Percentiles rank a stretch among this genome's conserved stretches.
Conservation (phyloP, 108 stramenopile genomes). For the Nitzschia sp. region DNA sequence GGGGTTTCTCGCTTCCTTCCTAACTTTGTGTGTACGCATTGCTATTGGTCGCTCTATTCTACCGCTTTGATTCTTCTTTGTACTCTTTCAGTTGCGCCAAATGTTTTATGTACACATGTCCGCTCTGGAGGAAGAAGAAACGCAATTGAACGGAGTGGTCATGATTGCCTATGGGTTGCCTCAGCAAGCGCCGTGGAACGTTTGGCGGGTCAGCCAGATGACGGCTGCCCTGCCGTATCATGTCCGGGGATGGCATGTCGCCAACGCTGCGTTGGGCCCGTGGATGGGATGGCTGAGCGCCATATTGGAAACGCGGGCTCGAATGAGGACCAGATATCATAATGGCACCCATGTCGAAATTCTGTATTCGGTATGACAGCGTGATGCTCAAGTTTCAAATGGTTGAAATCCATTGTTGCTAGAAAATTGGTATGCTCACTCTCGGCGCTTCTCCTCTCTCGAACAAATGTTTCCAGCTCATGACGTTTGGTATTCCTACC, state of each 20-base stretch:
- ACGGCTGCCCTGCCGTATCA: neutral
- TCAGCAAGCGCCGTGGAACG: neutral
- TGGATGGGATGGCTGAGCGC: neutral
- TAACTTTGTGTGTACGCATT: too few relatives aligned
- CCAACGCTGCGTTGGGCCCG: neutral
- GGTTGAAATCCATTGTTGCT: neutral
- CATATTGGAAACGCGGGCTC: neutral
- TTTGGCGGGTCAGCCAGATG: neutral
- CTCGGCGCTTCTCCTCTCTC: neutral
- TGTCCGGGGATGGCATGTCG: slow-evolving; percentile 5
- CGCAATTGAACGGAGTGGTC: slow-evolving; percentile 13
- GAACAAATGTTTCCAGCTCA: neutral
- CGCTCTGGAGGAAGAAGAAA: slow-evolving; percentile 11
- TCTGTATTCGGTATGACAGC: slow-evolving; percentile 5
- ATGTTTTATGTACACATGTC: slow-evolving; percentile 11
- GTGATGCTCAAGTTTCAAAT: neutral
- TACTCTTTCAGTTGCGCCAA: neutral
- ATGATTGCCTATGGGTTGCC: neutral
- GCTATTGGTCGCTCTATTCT: too few relatives aligned
- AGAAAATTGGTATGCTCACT: too few relatives aligned
- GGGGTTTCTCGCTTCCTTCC: neutral
- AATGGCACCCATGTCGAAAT: neutral
- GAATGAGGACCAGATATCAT: neutral
- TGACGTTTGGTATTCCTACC: slow-evolving; percentile 5
- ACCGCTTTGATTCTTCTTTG: too few relatives aligned